Evolutionary conservation across 2,329 filamentous ascomycete species (phyloP), one percentile per base, ranked within the genome.

Genomic region (Plenodomus tracheiphilus): DNA sequence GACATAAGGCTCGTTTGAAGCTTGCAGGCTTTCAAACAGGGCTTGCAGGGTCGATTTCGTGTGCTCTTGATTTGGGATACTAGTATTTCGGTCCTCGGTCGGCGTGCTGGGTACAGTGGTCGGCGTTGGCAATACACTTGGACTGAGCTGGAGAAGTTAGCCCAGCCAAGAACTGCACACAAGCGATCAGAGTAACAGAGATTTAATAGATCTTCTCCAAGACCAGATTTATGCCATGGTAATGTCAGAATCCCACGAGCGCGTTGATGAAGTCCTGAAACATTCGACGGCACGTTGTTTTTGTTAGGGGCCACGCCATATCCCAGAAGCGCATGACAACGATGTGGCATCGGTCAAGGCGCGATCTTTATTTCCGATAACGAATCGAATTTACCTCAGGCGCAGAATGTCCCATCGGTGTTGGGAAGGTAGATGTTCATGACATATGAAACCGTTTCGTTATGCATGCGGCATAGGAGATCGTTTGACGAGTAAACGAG

Each of bases 1-100:
- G 17, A 74, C 49, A 44, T 76, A 71, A 3, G 69, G 63, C 47
- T 77, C 73, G 48, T 77, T 73, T 11, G 73, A 69, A 19, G 55
- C 58, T 39, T 67, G 65, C 45, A 77, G 54, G 43, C 56, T 63
- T 10, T 59, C 50, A 38, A 75, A 71, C 40, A 75, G 72, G 2
- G 64, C 56, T 52, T 67, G 65, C 2, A 73, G 53, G 2, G 61
- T 65, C 13, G 65, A 62, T 34, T 68, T 71, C 15, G 62, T 67
- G 32, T 65, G 57, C 25, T 69, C 61, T 48, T 69, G 70, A 13
- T 61, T 61, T 6, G 61, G 54, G 30, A 69, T 64, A 6, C 63
- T 69, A 20, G 59, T 51, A 36, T 67, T 65, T 10, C 65, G 46
- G 38, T 70, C 62, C 8, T 70, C 62, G 22, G 59, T 47, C 28